Conservation (phyloP, 108 stramenopile genomes). For the Fragilaria crotonensis region DNA sequence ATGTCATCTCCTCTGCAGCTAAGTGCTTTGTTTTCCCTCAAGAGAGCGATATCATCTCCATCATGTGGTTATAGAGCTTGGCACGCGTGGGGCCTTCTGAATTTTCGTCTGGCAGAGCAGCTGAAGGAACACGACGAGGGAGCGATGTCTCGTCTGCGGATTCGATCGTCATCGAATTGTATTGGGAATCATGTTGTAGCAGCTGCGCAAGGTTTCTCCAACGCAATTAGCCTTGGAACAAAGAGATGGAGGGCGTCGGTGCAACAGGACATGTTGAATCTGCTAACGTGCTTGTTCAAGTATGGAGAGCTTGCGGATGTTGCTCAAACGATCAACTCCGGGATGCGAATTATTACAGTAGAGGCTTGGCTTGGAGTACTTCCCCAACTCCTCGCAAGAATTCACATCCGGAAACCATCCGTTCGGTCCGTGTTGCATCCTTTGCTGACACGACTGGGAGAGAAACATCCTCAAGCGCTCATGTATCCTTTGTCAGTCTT, state of each 20-base stretch:
- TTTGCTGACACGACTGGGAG: slow-evolving; percentile 82
- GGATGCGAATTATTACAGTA: slow-evolving; percentile 62
- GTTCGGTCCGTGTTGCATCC: slow-evolving; percentile 82
- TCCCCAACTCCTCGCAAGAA: slow-evolving; percentile 98
- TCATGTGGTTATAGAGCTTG: slow-evolving; percentile 85
- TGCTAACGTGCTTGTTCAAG: slow-evolving; percentile 92
- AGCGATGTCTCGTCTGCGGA: slow-evolving; percentile 13
- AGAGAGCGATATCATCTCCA: slow-evolving; percentile 65
- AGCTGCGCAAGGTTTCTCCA: slow-evolving; percentile 90
- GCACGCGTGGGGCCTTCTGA: slow-evolving; percentile 96
- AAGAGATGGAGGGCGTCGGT: slow-evolving; percentile 90
- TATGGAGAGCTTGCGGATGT: slow-evolving; percentile 85
- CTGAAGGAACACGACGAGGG: slow-evolving; percentile 45
- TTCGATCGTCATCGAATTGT: not conserved
- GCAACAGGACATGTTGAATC: slow-evolving; percentile 95
- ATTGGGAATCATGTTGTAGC: slow-evolving; percentile 56
- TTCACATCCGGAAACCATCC: slow-evolving; percentile 76
- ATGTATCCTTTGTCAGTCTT: slow-evolving; percentile 97
- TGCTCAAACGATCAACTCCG: slow-evolving; percentile 58
- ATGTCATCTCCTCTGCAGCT: slow-evolving; percentile 43
- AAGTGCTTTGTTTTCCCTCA: slow-evolving; percentile 67
- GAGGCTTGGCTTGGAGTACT: slow-evolving; percentile 98
- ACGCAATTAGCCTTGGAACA: slow-evolving; percentile 86
- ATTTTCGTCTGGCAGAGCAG: slow-evolving; percentile 92
- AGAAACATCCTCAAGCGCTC: slow-evolving; percentile 92